phyloP scores from a whole-genome alignment of 768 basidiomycete species.

The Boletus rubroflammeus region DNA sequence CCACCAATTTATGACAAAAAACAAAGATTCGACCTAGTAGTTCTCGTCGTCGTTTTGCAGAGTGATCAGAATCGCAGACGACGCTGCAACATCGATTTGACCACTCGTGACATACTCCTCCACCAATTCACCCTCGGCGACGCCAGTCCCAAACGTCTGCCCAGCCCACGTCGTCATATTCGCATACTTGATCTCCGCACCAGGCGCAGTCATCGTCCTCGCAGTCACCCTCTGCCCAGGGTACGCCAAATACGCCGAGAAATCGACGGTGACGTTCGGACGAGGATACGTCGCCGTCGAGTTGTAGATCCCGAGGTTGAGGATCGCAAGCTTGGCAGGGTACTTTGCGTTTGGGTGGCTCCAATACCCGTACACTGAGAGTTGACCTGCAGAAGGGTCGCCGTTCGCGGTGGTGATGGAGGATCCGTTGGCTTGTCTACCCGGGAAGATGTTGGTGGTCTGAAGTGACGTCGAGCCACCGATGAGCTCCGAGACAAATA shows the following conservation, averaged over 20 bases:
- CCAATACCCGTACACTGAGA: slow-evolving; percentile 53
- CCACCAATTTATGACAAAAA: background rate
- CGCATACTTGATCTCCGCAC: slow-evolving; percentile 43
- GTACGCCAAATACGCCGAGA: slow-evolving; percentile 38
- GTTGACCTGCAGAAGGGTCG: slow-evolving; percentile 44
- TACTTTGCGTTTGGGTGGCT: slow-evolving; percentile 30
- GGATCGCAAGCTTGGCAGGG: slow-evolving; percentile 44
- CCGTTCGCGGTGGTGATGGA: slow-evolving; percentile 49
- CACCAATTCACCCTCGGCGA: slow-evolving; percentile 35
- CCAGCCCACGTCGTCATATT: slow-evolving; percentile 50
- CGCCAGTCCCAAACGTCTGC: slow-evolving; percentile 41
- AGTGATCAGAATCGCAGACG: slow-evolving; percentile 36
- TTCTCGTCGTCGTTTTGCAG: background rate
- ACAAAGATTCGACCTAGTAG: background rate
- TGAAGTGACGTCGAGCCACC: slow-evolving; percentile 41
- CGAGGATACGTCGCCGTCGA: slow-evolving; percentile 41
- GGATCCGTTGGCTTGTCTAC: slow-evolving; percentile 49
- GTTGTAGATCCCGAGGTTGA: slow-evolving; percentile 52
- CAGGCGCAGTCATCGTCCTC: slow-evolving; percentile 44
- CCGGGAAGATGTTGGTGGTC: slow-evolving; percentile 50
- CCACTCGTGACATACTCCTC: slow-evolving; percentile 39
- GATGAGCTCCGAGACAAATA: slow-evolving; percentile 48
- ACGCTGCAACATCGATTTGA: slow-evolving; percentile 35
- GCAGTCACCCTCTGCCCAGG: slow-evolving; percentile 32
- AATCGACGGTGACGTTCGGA: slow-evolving; percentile 43